Evolutionary conservation across 805 yeast species (phyloP), one percentile per base, ranked within the genome.

Genomic region (Candida chauliodis): DNA sequence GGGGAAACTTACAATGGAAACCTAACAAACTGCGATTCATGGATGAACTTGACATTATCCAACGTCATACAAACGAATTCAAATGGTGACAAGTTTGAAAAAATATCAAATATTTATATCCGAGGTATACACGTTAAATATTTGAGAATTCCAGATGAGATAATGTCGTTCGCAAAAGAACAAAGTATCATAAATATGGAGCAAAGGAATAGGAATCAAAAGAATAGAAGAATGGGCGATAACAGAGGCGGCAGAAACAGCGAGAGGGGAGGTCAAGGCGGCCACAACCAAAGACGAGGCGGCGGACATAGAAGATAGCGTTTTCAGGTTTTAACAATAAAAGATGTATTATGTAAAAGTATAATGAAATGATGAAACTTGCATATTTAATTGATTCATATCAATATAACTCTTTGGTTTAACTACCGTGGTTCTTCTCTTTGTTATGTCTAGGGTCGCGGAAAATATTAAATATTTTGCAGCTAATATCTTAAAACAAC

Each of bases 11-110:
- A 90, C 35, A 84, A 83, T 53, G 99, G 99, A 36, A 76, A 75
- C 40, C 69, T 93, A 43, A 77, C 79, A 40, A 84, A 86, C 54
- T 88, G 95, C 51, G 99, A 93, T 59, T 81, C 87, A 27, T 86
- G 95, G 89, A 93, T 93, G 99, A 93, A 93, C 59, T 70, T 93
- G 47, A 85, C 95, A 1, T 70, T 93, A 38, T 72, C 72, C 23
- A 81, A 89, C 46, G 97, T 83, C 11, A 76, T 80, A 34, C 84
- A 81, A 54, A 74, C 81, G 11, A 77, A 78, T 50, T 67, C 78
- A 29, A 54, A 72, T 48, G 91, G 85, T 26, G 79, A 75, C 46
- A 69, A 68, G 38, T 84, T 76, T 57, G 58, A 73, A 37, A 80
- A 81, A 53, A 61, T 84, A 32, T 77, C 80, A 3, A 95, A 86